Conservation (phyloP, 106 monocot species). For the Narthecium ossifragum region DNA sequence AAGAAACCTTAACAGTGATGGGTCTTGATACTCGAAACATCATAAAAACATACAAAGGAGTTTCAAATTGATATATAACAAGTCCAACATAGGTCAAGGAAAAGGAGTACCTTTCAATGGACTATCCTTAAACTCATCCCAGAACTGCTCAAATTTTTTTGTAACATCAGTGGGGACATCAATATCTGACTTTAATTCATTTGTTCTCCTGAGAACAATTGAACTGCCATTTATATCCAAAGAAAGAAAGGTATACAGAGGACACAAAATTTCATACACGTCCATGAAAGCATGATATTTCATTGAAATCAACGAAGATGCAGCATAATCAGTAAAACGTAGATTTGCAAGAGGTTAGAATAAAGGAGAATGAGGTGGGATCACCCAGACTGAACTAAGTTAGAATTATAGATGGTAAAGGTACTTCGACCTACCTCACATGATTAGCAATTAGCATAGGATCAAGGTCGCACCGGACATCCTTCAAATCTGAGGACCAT, state of each 20-base stretch:
- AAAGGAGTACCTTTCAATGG: slow-evolving; percentile 74
- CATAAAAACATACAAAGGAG: no score
- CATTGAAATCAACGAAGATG: neutral
- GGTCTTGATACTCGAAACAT: no score
- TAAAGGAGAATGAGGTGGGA: no score
- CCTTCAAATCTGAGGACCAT: slow-evolving; percentile 92
- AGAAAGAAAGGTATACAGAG: neutral
- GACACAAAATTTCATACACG: neutral
- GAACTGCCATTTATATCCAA: no score
- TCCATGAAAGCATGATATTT: neutral
- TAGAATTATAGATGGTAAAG: neutral
- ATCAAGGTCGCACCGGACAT: slow-evolving; percentile 97
- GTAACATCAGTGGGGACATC: slow-evolving; percentile 74
- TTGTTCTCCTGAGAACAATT: slow-evolving; percentile 58
- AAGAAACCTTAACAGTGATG: no score
- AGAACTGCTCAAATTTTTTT: slow-evolving; percentile 77
- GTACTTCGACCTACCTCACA: slow-evolving; percentile 43
- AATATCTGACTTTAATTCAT: slow-evolving; percentile 83
- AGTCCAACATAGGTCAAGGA: no score
- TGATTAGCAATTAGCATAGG: slow-evolving; percentile 82
- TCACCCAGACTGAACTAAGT: neutral
- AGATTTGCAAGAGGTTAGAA: neutral
- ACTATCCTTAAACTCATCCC: slow-evolving; percentile 57
- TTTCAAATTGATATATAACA: no score
- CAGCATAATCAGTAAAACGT: neutral